Percentiles rank a stretch among this genome's conserved stretches.
Conservation (phyloP, 345 rosid genomes). For the Rhodomyrtus tomentosa region DNA sequence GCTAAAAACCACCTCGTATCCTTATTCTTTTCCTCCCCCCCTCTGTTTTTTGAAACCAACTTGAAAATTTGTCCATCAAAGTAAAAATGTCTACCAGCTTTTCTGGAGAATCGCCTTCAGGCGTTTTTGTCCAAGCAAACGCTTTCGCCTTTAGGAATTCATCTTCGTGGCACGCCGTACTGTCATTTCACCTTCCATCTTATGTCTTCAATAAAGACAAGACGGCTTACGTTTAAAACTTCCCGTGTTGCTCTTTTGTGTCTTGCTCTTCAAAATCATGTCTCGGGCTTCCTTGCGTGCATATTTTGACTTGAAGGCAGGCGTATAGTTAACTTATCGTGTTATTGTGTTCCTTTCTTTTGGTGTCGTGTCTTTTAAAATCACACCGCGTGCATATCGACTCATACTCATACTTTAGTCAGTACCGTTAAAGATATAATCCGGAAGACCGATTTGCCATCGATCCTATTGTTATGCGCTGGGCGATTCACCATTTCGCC, state of each 20-base stretch:
- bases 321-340: background rate
- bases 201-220: background rate
- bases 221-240: background rate
- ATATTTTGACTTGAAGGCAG: background rate
- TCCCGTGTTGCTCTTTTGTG: background rate
- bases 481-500: background rate
- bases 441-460: background rate
- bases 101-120: background rate
- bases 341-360: background rate
- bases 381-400: no score
- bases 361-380: background rate
- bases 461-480: background rate
- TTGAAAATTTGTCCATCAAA: background rate
- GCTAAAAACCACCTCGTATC: background rate
- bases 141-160: background rate
- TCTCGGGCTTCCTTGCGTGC: background rate
- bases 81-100: background rate
- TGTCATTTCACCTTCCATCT: background rate
- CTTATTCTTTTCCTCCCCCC: background rate
- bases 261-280: background rate
- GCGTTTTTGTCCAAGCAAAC: background rate
- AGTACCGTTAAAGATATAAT: no score
- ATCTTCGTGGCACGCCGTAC: fast-evolving
- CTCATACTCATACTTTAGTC: no score
- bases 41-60: background rate